Percentiles rank a stretch among this genome's conserved stretches.
These are phyloP conservation scores for Polyporus tsugae DNA, from an alignment of 1,284 basidiomycete species.

Conservation along the genomic window DNA sequence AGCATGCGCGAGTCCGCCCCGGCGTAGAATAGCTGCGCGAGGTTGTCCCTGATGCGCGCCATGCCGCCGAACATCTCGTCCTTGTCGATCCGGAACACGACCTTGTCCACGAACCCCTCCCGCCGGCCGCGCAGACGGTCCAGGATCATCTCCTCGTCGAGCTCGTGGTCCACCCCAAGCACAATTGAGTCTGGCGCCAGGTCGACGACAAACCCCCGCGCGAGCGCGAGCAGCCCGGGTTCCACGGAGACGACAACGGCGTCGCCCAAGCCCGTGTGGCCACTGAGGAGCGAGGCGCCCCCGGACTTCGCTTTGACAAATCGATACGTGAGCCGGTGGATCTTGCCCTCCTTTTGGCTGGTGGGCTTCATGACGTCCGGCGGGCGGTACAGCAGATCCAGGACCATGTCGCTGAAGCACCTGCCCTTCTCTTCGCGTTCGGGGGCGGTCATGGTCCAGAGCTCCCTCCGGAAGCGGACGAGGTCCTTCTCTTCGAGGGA, in stretches of 20 bases:
- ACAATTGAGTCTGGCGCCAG: conserved; percentile 73
- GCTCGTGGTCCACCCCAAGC: conserved; percentile 82
- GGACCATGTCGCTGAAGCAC: conserved; percentile 83
- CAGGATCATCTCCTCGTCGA: conserved; percentile 65
- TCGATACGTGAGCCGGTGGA: conserved; percentile 67
- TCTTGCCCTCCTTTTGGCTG: conserved; percentile 49
- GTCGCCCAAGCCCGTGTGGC: conserved; percentile 83
- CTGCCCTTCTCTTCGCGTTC: conserved; percentile 84
- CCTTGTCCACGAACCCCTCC: conserved; percentile 26
- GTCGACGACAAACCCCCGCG: conserved; percentile 84
- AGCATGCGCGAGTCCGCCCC: conserved; percentile 72
- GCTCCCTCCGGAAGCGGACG: conserved; percentile 84
- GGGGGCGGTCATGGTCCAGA: conserved; percentile 91
- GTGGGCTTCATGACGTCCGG: conserved; percentile 30
- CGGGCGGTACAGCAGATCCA: conserved; percentile 52
- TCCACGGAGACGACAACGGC: conserved; percentile 88
- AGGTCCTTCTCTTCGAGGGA: conserved; percentile 91
- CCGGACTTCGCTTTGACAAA: conserved; percentile 53
- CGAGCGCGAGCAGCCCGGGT: conserved; percentile 84
- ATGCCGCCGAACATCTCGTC: conserved; percentile 92
- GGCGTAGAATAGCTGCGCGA: conserved; percentile 89
- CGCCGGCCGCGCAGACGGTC: conserved; percentile 46
- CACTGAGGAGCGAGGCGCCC: conserved; percentile 69
- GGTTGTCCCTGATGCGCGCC: conserved; percentile 88
- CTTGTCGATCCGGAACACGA: conserved; percentile 90